phyloP scores from a whole-genome alignment of 2,329 filamentous ascomycete genomes.

The Cryphonectria nitschkei region DNA sequence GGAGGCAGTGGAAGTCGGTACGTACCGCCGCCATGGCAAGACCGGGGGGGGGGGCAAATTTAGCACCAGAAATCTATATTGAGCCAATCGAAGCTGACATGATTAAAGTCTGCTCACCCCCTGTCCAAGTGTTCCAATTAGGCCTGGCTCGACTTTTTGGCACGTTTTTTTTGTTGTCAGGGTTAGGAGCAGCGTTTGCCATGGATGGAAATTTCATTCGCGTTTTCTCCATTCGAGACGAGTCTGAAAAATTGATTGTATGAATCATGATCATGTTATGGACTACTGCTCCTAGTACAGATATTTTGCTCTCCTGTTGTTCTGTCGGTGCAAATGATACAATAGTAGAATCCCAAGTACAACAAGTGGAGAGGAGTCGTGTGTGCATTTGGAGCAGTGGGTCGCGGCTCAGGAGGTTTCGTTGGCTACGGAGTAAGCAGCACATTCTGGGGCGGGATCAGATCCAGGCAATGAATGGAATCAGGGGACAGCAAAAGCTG shows the following conservation, averaged over 20 bases:
- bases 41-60: neutral
- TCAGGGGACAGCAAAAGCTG: neutral
- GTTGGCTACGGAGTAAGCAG: neutral
- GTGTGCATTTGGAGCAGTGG: neutral
- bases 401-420: constrained; percentile 1
- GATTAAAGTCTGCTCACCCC: neutral
- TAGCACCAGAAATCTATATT: neutral
- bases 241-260: neutral
- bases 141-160: neutral
- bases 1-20: neutral
- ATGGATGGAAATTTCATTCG: neutral
- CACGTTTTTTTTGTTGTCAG: neutral
- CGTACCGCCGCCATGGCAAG: neutral
- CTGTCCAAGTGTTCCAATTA: neutral
- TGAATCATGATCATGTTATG: neutral
- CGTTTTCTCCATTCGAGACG: neutral
- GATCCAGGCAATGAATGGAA: neutral
- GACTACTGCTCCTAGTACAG: neutral
- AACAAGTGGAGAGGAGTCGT: neutral
- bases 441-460: neutral
- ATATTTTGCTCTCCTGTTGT: neutral
- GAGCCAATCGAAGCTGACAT: neutral
- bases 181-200: neutral
- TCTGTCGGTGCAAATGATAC: too few relatives aligned
- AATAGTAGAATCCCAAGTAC: neutral